phyloP scores from a whole-genome alignment of 345 rosid species.

The Arabidopsis suecica region DNA sequence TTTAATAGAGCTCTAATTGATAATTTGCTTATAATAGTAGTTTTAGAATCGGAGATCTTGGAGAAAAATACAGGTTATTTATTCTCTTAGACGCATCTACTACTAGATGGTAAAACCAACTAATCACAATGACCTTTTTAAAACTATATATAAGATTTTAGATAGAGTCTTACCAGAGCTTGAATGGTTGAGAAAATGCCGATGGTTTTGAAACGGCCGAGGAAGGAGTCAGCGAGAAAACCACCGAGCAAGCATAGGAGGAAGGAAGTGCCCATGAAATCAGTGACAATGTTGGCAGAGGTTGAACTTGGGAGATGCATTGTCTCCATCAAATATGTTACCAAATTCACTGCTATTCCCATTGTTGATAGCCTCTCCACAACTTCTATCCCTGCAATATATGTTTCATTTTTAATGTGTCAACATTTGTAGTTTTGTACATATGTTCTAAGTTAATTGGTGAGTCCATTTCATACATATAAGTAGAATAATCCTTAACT shows the following conservation, averaged over 20 bases:
- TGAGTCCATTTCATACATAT: neutral
- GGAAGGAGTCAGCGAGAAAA: slow-evolving; percentile 71
- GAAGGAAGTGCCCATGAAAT: slow-evolving; percentile 72
- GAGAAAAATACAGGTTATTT: neutral
- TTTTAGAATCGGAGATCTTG: neutral
- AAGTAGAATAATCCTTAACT: neutral
- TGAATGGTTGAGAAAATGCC: slow-evolving; percentile 72
- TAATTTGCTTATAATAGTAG: neutral
- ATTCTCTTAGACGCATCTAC: neutral
- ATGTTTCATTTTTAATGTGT: neutral
- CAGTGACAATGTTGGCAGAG: slow-evolving; percentile 70
- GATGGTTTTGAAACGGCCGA: slow-evolving; percentile 73
- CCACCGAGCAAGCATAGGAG: slow-evolving; percentile 76
- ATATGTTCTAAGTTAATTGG: neutral
- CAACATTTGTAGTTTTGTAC: neutral
- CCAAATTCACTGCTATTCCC: slow-evolving; percentile 80
- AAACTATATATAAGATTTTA: neutral
- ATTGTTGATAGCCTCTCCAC: slow-evolving; percentile 76
- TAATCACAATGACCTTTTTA: neutral
- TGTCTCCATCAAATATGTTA: slow-evolving; percentile 66
- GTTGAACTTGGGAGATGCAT: slow-evolving; percentile 73
- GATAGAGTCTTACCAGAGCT: slow-evolving; percentile 48
- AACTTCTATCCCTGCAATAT: slow-evolving; percentile 58
- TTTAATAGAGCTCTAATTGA: neutral
- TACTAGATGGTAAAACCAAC: neutral